Base-by-base conservation (phyloP, 148 eudicot species). In the Camellia japonica region DNA sequence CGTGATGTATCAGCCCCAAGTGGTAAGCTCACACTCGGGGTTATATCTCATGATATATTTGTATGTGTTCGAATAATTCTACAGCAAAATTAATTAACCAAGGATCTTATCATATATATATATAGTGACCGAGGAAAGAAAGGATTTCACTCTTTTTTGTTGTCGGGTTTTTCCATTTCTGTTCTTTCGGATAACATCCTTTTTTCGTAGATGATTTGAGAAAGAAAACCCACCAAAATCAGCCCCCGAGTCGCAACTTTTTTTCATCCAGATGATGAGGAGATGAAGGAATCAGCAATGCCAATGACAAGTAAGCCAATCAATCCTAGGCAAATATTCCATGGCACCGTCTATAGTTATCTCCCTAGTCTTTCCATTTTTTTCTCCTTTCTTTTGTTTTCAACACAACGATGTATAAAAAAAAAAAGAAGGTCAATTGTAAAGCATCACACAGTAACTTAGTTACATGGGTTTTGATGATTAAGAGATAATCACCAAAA, bases 161-260 rank as follows among this genome's bases (percentile, higher is more conserved):
- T 75, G 85, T 85, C 68, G 91, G 85, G 70, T 79, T 47, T 78
- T 90, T 79, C n/a, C 38, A 30, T 30, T 30, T 30, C 38, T 30
- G 38, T 30, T 30, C 38, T 30, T 30, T 30, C 1, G 38, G 38
- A 30, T 30, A 30, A 30, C 38, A 30, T 30, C 38, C 76, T 92
- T 68, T 89, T 93, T 86, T 95, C 99, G n/a, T 95, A 90, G 72
- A 87, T 70, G 80, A 93, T 75, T 86, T 91, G 98, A 20, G 86
- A 84, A 73, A 90, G 51, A 79, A 95, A 82, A 68, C 89, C 97
- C 30, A 92, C 88, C 78, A 88, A 77, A 84, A 93, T 84, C 55
- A 82, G 87, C 20, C 84, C 87, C 51, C 91, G 91, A 79, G 92
- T 78, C 6, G 85, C 88, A 58, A 70, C 82, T 73, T 87, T 95